These are phyloP conservation scores for Podaxis sp. DNA, from an alignment of 768 basidiomycete genomes.

Conservation along the genomic window DNA sequence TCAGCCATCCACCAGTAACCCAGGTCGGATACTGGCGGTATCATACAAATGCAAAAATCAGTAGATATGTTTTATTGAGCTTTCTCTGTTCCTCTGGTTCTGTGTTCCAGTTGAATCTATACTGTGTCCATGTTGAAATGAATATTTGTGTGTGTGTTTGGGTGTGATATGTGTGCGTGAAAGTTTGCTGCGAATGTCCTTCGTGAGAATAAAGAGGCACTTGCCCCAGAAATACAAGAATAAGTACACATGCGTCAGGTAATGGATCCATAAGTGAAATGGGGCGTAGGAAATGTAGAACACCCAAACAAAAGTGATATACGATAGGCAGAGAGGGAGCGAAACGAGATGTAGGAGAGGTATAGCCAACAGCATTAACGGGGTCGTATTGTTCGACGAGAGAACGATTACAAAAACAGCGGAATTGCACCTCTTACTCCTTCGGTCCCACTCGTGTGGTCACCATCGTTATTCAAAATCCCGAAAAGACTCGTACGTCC, in stretches of 20 bases:
- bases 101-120: neutral
- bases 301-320: neutral
- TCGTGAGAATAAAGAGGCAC: no score
- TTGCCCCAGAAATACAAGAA: neutral
- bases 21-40: neutral
- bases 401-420: constrained; percentile 32
- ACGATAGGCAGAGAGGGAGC: neutral
- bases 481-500: neutral
- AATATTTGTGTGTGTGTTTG: no score
- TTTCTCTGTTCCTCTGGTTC: neutral
- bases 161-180: no score
- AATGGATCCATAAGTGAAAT: neutral
- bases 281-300: neutral
- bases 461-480: constrained; percentile 10
- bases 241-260: neutral
- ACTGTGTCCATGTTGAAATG: no score
- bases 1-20: neutral
- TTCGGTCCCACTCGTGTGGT: neutral
- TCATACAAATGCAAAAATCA: neutral
- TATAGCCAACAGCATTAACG: neutral
- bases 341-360: neutral
- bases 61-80: neutral
- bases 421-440: constrained; percentile 35
- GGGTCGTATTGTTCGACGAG: neutral
- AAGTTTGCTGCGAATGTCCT: no score